These are phyloP conservation scores for Cryomyces minteri DNA, from an alignment of 495 filamentous ascomycete species.

Conservation along the genomic window DNA sequence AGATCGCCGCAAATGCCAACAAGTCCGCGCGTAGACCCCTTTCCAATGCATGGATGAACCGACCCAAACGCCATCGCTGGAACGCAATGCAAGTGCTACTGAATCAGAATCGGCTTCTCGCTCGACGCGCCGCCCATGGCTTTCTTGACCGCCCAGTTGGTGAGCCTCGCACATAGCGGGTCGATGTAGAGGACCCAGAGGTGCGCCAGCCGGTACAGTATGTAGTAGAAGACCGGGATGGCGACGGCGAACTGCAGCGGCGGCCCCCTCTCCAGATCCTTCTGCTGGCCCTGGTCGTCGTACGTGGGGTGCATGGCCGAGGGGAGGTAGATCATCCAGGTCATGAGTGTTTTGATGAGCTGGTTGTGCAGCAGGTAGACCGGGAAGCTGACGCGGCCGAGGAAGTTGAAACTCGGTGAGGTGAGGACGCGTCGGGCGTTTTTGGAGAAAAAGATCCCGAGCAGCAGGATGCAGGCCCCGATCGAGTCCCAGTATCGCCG, in stretches of 20 bases:
- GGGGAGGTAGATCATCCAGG: slow-evolving; percentile 15
- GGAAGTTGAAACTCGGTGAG: slow-evolving; percentile 12
- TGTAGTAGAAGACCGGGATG: slow-evolving; percentile 11
- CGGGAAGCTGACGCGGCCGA: slow-evolving; percentile 15
- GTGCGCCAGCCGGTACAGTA: slow-evolving; percentile 9
- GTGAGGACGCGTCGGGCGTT: slow-evolving; percentile 12
- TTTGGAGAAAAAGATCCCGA: slow-evolving; percentile 12
- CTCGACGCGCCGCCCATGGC: background rate
- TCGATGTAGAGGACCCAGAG: slow-evolving; percentile 11
- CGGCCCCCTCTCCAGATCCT: slow-evolving; percentile 12
- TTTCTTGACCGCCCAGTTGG: slow-evolving; percentile 2
- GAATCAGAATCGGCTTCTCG: too few relatives aligned
- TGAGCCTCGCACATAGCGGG: slow-evolving; percentile 9
- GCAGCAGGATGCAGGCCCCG: slow-evolving; percentile 8
- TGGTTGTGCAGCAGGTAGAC: slow-evolving; percentile 15
- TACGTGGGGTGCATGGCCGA: slow-evolving; percentile 9
- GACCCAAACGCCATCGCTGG: too few relatives aligned
- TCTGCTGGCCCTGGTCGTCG: slow-evolving; percentile 13
- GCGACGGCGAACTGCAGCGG: slow-evolving; percentile 9
- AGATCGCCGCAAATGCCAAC: too few relatives aligned
- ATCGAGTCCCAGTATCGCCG: slow-evolving; percentile 14
- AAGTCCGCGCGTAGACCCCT: too few relatives aligned
- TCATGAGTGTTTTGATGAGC: slow-evolving; percentile 12
- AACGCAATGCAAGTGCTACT: too few relatives aligned
- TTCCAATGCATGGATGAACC: too few relatives aligned